Percentiles rank a stretch among this genome's conserved stretches.
These are phyloP conservation scores for Candida dubliniensis DNA, from an alignment of 1,139 yeast species.

Conservation along the genomic window DNA sequence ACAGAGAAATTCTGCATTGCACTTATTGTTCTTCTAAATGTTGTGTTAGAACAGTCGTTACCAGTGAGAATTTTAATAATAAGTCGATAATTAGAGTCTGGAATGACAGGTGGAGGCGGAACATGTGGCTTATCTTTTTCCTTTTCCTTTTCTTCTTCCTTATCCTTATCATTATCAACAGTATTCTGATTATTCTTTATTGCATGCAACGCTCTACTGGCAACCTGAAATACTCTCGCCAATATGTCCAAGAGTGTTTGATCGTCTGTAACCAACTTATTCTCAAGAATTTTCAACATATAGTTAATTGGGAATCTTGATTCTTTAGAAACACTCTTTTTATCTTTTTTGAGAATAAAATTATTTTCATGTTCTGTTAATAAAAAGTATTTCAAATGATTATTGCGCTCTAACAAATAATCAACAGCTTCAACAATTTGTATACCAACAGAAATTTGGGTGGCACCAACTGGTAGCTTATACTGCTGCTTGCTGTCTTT, in stretches of 20 bases:
- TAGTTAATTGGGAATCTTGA: slow-evolving; percentile 72
- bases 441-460: slow-evolving; percentile 70
- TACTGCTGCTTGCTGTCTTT: slow-evolving; percentile 17
- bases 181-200: slow-evolving; percentile 34
- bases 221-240: slow-evolving; percentile 71
- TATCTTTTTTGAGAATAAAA: slow-evolving; percentile 44
- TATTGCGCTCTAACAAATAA: slow-evolving; percentile 66
- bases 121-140: slow-evolving; percentile 34
- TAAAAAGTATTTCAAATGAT: slow-evolving; percentile 71
- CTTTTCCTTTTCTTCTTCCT: slow-evolving; percentile 2
- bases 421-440: slow-evolving; percentile 79
- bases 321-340: slow-evolving; percentile 32
- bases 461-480: slow-evolving; percentile 59
- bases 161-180: background rate
- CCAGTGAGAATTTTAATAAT: slow-evolving; percentile 73
- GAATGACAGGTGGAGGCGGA: slow-evolving; percentile 68
- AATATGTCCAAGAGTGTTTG: slow-evolving; percentile 74
- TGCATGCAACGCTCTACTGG: slow-evolving; percentile 69
- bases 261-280: slow-evolving; percentile 65
- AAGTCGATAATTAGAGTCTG: slow-evolving; percentile 60
- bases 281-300: slow-evolving; percentile 62
- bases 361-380: slow-evolving; percentile 78
- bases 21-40: slow-evolving; percentile 81
- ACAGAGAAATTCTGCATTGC: slow-evolving; percentile 78
- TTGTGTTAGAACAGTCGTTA: slow-evolving; percentile 82